Percentiles rank a stretch among this genome's conserved stretches.
phyloP scores from a whole-genome alignment of 1,139 yeast genomes.

The Debaryomyces coudertii region DNA sequence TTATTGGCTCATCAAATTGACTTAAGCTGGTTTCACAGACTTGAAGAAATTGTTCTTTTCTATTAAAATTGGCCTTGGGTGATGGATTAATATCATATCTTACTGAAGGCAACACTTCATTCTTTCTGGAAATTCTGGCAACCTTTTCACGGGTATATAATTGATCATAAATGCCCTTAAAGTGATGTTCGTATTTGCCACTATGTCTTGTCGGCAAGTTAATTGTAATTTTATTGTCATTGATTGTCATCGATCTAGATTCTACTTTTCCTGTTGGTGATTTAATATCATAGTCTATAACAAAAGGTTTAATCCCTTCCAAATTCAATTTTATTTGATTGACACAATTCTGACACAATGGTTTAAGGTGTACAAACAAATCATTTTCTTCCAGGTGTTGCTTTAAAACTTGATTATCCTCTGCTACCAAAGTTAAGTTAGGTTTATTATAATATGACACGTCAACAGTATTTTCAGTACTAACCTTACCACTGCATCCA shows the following conservation, averaged over 20 bases:
- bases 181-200: slow-evolving; percentile 65
- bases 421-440: slow-evolving; percentile 29
- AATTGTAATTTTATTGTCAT: slow-evolving; percentile 27
- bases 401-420: slow-evolving; percentile 17
- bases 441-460: slow-evolving; percentile 66
- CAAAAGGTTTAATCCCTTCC: slow-evolving; percentile 73
- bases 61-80: slow-evolving; percentile 59
- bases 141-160: slow-evolving; percentile 56
- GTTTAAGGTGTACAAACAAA: slow-evolving; percentile 26
- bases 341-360: slow-evolving; percentile 39
- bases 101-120: slow-evolving; percentile 43
- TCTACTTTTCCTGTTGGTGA: slow-evolving; percentile 59
- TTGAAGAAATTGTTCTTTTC: slow-evolving; percentile 49
- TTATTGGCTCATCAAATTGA: slow-evolving; percentile 28
- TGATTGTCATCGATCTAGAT: slow-evolving; percentile 35
- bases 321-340: slow-evolving; percentile 31
- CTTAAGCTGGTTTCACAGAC: slow-evolving; percentile 61
- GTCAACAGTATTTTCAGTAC: slow-evolving; percentile 35
- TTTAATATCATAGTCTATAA: slow-evolving; percentile 65
- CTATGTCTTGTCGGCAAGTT: slow-evolving; percentile 38
- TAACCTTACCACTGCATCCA: slow-evolving; percentile 67
- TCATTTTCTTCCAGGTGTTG: slow-evolving; percentile 23
- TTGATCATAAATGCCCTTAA: slow-evolving; percentile 68
- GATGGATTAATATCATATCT: slow-evolving; percentile 62
- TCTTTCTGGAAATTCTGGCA: slow-evolving; percentile 24